These are phyloP conservation scores for Brassica nigra DNA, from an alignment of 345 rosid species.

Conservation along the genomic window DNA sequence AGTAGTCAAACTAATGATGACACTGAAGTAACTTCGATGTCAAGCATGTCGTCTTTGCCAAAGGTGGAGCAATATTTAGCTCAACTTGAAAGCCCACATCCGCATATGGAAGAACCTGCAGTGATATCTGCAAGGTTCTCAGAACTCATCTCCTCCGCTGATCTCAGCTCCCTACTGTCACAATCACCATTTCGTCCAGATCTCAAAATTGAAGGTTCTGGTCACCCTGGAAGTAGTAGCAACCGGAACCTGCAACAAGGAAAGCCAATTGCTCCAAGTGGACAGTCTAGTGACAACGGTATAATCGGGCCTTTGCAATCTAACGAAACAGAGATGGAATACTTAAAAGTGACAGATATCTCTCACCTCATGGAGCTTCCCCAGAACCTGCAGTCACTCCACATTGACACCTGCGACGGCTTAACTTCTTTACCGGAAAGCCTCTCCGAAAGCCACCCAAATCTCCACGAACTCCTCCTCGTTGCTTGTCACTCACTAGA, in stretches of 20 bases:
- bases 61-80: neutral
- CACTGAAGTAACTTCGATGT: constrained; percentile 20
- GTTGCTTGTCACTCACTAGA: constrained; percentile 32
- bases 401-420: constrained; percentile 38
- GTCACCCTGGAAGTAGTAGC: constrained; percentile 9
- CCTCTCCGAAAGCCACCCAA: constrained; percentile 20
- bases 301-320: neutral
- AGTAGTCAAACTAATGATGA: constrained; percentile 31
- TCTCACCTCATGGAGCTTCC: constrained; percentile 45
- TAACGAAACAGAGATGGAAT: constrained; percentile 26
- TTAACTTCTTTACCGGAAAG: constrained; percentile 29
- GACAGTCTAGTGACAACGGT: constrained; percentile 12
- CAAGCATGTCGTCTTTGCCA: constrained; percentile 32
- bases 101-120: constrained; percentile 26
- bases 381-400: constrained; percentile 35
- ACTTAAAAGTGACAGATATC: constrained; percentile 38
- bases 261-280: neutral
- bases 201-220: neutral
- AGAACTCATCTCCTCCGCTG: constrained; percentile 14
- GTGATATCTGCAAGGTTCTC: constrained; percentile 36
- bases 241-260: neutral
- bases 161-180: constrained; percentile 6
- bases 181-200: neutral
- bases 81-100: constrained; percentile 14
- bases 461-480: constrained; percentile 41